These are phyloP conservation scores for Excoecaria agallocha DNA, from an alignment of 345 rosid genomes.

Conservation along the genomic window DNA sequence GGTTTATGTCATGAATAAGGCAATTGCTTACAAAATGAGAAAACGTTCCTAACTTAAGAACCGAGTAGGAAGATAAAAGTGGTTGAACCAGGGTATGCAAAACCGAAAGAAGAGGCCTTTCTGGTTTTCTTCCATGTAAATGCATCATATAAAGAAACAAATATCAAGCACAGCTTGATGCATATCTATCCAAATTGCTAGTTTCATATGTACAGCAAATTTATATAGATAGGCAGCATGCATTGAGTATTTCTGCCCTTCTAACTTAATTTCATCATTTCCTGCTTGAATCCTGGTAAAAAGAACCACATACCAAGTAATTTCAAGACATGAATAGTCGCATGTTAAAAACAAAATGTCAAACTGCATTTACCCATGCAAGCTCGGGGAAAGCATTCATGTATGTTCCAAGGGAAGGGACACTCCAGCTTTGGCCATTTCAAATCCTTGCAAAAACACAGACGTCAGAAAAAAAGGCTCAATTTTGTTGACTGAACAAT, in stretches of 20 bases:
- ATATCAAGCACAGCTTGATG: background rate
- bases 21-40: background rate
- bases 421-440: slow-evolving; percentile 21
- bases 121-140: background rate
- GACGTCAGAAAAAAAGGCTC: slow-evolving; percentile 2
- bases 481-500: background rate
- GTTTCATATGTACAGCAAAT: background rate
- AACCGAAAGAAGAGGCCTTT: background rate
- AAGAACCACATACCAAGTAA: background rate
- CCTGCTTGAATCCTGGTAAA: slow-evolving; percentile 21
- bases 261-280: slow-evolving; percentile 16
- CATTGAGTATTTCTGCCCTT: slow-evolving; percentile 7
- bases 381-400: slow-evolving; percentile 13
- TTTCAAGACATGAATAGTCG: slow-evolving; percentile 4
- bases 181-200: background rate
- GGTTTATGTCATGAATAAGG: background rate
- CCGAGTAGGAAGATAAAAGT: background rate
- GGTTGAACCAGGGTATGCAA: too few relatives aligned
- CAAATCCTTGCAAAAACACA: slow-evolving; percentile 20
- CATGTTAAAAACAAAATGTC: background rate
- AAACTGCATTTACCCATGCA: slow-evolving; percentile 20
- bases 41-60: background rate
- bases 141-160: background rate
- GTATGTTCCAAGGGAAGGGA: slow-evolving; percentile 31
- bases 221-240: background rate